Conservation (phyloP, 331 rosid species). For the Saraca asoca region DNA sequence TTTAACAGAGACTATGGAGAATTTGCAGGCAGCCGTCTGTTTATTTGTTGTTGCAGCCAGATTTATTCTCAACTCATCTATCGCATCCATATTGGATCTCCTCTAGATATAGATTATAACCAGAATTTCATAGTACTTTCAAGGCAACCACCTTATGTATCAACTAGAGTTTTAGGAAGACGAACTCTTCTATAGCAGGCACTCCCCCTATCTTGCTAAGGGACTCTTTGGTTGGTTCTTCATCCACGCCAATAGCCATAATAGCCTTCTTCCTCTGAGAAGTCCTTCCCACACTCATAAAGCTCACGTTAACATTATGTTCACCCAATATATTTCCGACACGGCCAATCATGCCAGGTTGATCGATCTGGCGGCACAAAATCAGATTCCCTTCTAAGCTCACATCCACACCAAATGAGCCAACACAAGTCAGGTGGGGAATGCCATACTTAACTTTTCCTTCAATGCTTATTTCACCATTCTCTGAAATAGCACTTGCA, state of each 20-base stretch:
- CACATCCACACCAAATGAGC: conserved; percentile 73
- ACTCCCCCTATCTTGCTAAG: conserved; percentile 67
- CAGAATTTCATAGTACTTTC: neutral
- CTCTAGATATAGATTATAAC: too few relatives aligned
- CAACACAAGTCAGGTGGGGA: conserved; percentile 71
- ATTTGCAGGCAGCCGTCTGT: conserved; percentile 11
- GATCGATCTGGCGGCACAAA: conserved; percentile 78
- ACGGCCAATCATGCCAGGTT: conserved; percentile 86
- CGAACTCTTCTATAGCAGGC: conserved; percentile 80
- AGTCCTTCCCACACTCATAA: conserved; percentile 94
- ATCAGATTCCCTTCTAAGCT: conserved; percentile 87
- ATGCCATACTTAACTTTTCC: conserved; percentile 80
- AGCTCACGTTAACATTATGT: conserved; percentile 79
- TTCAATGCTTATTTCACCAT: conserved; percentile 69
- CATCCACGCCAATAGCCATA: conserved; percentile 94
- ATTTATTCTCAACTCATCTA: too few relatives aligned
- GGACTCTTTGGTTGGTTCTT: conserved; percentile 63
- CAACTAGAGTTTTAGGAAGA: conserved; percentile 65
- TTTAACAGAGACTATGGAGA: neutral
- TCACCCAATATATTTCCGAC: conserved; percentile 77
- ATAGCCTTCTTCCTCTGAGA: conserved; percentile 59
- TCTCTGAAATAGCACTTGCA: conserved; percentile 59
- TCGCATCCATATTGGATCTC: too few relatives aligned
- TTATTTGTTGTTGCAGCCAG: too few relatives aligned
- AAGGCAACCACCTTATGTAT: neutral